phyloP scores from a whole-genome alignment of 1,284 basidiomycete genomes.

The Rhodotorula glutinis region DNA sequence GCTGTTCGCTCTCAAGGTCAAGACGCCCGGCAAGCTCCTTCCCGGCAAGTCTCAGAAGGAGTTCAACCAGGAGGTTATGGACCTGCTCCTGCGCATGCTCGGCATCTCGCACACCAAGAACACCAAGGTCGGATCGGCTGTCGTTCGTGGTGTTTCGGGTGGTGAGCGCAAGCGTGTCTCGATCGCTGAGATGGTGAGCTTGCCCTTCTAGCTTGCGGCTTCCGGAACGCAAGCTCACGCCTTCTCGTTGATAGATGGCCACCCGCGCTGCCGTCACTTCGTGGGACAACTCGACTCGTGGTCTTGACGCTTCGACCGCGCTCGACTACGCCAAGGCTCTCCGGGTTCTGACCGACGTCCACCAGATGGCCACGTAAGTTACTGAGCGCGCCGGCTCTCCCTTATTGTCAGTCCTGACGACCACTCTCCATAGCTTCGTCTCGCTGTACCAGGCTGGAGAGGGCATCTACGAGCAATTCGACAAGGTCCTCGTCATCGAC shows the following conservation, averaged over 20 bases:
- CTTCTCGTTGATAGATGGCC: constrained; percentile 18
- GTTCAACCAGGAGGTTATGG: constrained; percentile 56
- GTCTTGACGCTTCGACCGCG: constrained; percentile 59
- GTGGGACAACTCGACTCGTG: constrained; percentile 69
- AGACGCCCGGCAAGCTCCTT: constrained; percentile 56
- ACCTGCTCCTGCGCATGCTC: constrained; percentile 59
- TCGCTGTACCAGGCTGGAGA: constrained; percentile 52
- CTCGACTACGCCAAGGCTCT: constrained; percentile 59
- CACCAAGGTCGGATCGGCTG: constrained; percentile 48
- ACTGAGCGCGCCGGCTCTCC: constrained; percentile 23
- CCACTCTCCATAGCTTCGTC: constrained; percentile 9
- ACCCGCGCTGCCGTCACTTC: constrained; percentile 43
- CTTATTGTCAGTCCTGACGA: background rate
- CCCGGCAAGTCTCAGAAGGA: constrained; percentile 53
- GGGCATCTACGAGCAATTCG: constrained; percentile 67
- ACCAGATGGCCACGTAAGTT: constrained; percentile 44
- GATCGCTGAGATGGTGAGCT: constrained; percentile 58
- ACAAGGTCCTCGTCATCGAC: constrained; percentile 73
- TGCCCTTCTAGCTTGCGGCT: background rate
- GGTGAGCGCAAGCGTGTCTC: constrained; percentile 59
- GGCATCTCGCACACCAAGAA: constrained; percentile 61
- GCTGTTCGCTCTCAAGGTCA: constrained; percentile 55
- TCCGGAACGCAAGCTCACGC: background rate
- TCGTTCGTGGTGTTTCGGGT: constrained; percentile 39
- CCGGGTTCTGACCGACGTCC: constrained; percentile 57